These are phyloP conservation scores for Zygosaccharomyces sapae DNA, from an alignment of 1,139 yeast species.

Conservation along the genomic window DNA sequence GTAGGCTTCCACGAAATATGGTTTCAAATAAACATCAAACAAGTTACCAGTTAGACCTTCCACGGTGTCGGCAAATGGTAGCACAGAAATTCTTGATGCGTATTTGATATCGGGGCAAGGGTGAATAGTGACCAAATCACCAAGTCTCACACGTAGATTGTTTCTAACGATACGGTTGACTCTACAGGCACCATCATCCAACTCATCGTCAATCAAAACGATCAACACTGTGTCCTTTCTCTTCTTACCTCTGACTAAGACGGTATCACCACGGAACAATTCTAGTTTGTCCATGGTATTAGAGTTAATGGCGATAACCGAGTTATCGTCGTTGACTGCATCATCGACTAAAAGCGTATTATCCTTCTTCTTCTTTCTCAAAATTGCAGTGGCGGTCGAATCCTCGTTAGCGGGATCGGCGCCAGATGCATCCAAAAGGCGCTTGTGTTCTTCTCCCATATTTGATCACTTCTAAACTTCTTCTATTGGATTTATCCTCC, in stretches of 20 bases:
- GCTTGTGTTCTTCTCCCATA: slow-evolving; percentile 39
- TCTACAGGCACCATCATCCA: slow-evolving; percentile 93
- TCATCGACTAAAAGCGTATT: slow-evolving; percentile 88
- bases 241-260: slow-evolving; percentile 94
- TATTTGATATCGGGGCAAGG: slow-evolving; percentile 98
- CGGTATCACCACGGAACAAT: slow-evolving; percentile 96
- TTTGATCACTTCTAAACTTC: neutral
- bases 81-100: slow-evolving; percentile 85
- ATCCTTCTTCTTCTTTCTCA: slow-evolving; percentile 96
- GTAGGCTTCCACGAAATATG: slow-evolving; percentile 97
- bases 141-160: slow-evolving; percentile 88
- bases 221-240: slow-evolving; percentile 97
- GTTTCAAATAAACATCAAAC: slow-evolving; percentile 93
- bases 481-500: neutral
- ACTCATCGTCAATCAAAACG: slow-evolving; percentile 93
- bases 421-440: slow-evolving; percentile 54
- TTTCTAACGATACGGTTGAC: slow-evolving; percentile 94
- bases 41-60: slow-evolving; percentile 98
- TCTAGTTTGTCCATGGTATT: slow-evolving; percentile 93
- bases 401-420: slow-evolving; percentile 58
- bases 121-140: slow-evolving; percentile 85
- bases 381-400: slow-evolving; percentile 92
- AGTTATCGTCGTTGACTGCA: slow-evolving; percentile 94
- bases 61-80: slow-evolving; percentile 96
- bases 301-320: slow-evolving; percentile 90